These are phyloP conservation scores for Boletus sp. DNA, from an alignment of 1,284 basidiomycete genomes.

Conservation along the genomic window DNA sequence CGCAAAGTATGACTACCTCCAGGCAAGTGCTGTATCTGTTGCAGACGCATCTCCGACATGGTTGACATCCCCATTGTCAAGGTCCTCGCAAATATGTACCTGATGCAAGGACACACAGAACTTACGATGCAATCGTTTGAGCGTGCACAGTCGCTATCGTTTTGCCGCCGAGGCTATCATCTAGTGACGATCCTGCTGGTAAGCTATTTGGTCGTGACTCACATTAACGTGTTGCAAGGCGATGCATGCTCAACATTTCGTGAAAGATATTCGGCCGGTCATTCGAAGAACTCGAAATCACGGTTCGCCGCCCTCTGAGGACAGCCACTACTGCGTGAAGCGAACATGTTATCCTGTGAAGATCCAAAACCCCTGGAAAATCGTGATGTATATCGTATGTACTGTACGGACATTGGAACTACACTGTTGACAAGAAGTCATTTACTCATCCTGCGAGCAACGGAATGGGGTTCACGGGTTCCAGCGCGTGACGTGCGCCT, in stretches of 20 bases:
- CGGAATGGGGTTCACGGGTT: neutral
- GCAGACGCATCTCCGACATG: too few relatives aligned
- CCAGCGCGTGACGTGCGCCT: neutral
- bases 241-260: too few relatives aligned
- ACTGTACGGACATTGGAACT: neutral
- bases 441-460: too few relatives aligned
- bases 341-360: too few relatives aligned
- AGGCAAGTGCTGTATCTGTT: neutral
- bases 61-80: neutral
- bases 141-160: neutral
- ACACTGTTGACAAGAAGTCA: too few relatives aligned
- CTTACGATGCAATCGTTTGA: neutral
- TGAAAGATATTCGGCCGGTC: neutral
- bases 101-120: neutral
- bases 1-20: neutral
- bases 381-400: neutral
- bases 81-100: neutral
- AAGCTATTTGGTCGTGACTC: neutral
- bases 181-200: neutral
- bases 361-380: neutral
- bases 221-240: neutral
- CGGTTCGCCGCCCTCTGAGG: neutral
- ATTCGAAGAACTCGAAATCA: neutral
- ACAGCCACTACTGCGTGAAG: neutral
- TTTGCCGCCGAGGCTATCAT: neutral